Evolutionary conservation across 805 yeast genomes (phyloP).

Genomic region (Metschnikowia cubensis): DNA sequence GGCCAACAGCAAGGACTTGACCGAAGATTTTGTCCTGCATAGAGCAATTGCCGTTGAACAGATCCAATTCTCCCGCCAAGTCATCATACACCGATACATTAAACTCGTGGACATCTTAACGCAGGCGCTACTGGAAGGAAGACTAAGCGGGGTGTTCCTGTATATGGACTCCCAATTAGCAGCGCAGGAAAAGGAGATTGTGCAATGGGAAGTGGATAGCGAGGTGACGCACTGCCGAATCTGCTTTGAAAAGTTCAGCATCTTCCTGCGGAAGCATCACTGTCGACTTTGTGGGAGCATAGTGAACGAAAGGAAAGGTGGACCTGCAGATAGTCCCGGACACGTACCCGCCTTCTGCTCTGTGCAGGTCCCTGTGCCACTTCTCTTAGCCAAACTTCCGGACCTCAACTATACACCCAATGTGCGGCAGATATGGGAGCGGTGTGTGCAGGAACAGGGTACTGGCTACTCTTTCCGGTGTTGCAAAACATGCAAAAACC

Average conservation of each 20-base stretch:
- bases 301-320: constrained; percentile 61
- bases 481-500: constrained; percentile 66
- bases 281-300: constrained; percentile 84
- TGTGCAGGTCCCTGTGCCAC: constrained; percentile 55
- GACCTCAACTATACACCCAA: constrained; percentile 30
- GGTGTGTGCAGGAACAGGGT: neutral
- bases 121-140: neutral
- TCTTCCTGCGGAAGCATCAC: constrained; percentile 74
- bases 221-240: constrained; percentile 53
- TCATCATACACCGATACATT: constrained; percentile 55
- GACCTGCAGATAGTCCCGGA: constrained; percentile 27
- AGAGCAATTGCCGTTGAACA: constrained; percentile 47
- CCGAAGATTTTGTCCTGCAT: constrained; percentile 34
- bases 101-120: constrained; percentile 37
- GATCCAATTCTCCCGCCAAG: constrained; percentile 48
- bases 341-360: constrained; percentile 51
- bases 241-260: constrained; percentile 56
- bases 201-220: constrained; percentile 54
- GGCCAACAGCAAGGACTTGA: constrained; percentile 38
- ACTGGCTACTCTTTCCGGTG: constrained; percentile 42
- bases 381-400: constrained; percentile 37
- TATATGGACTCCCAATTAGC: neutral
- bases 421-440: constrained; percentile 18
- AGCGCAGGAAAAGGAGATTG: constrained; percentile 21
- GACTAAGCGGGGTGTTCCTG: constrained; percentile 3